Percentiles rank a stretch among this genome's conserved stretches.
phyloP scores from a whole-genome alignment of 208 protist genomes.

The Trypanosoma vivax region DNA sequence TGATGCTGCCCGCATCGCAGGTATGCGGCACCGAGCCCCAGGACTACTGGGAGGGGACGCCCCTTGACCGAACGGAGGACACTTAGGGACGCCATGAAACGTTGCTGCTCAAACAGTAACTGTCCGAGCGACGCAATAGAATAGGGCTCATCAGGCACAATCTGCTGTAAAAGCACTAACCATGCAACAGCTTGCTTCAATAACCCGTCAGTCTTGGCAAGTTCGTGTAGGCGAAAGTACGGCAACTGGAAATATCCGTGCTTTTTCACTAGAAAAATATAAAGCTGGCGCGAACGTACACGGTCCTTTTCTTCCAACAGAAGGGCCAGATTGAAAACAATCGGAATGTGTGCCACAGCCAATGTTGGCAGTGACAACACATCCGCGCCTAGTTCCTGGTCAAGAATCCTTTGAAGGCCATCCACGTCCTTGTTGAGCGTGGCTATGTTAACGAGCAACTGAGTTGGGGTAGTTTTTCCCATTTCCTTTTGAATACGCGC shows the following conservation, averaged over 20 bases:
- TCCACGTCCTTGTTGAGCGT: slow-evolving; percentile 39
- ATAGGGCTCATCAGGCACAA: slow-evolving; percentile 45
- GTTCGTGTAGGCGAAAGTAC: slow-evolving; percentile 65
- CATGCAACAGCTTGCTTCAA: slow-evolving; percentile 67
- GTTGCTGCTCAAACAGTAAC: slow-evolving; percentile 45
- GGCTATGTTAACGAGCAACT: slow-evolving; percentile 65
- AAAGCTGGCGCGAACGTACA: slow-evolving; percentile 44
- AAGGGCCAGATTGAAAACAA: slow-evolving; percentile 77
- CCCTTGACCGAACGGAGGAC: slow-evolving; percentile 30
- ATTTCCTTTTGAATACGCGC: slow-evolving; percentile 41
- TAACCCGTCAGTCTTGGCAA: slow-evolving; percentile 50
- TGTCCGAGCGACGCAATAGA: slow-evolving; percentile 47
- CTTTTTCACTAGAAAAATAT: slow-evolving; percentile 78
- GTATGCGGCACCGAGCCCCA: slow-evolving; percentile 57
- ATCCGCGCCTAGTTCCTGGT: slow-evolving; percentile 60
- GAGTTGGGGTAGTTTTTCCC: slow-evolving; percentile 28
- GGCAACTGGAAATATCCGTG: slow-evolving; percentile 54
- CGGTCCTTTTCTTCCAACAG: slow-evolving; percentile 49
- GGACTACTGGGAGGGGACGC: slow-evolving; percentile 34
- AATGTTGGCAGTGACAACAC: slow-evolving; percentile 31
- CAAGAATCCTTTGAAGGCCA: slow-evolving; percentile 63
- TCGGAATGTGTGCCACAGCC: slow-evolving; percentile 45
- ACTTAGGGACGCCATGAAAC: slow-evolving; percentile 34
- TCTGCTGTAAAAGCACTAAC: slow-evolving; percentile 68
- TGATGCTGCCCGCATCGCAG: slow-evolving; percentile 63